These are phyloP conservation scores for Amaranthus hypochondriacus DNA, from an alignment of 148 eudicot genomes.

Conservation along the genomic window DNA sequence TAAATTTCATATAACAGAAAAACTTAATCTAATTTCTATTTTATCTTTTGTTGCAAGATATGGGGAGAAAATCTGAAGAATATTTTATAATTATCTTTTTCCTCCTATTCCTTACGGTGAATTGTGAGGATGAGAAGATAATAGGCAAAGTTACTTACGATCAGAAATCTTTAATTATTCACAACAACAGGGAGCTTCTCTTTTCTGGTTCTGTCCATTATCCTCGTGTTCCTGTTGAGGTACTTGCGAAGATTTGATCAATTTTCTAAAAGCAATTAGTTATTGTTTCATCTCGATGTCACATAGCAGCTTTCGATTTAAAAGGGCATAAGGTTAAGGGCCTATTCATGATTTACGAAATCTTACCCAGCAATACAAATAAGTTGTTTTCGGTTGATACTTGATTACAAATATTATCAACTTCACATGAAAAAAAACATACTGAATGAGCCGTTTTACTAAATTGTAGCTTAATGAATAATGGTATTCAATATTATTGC, in stretches of 20 bases:
- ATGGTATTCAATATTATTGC: not conserved
- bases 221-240: constrained; percentile 39
- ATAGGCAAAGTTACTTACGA: constrained; percentile 22
- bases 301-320: too few relatives aligned
- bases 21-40: not conserved
- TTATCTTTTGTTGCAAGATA: not conserved
- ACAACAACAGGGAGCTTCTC: constrained; percentile 40
- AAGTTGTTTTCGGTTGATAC: too few relatives aligned
- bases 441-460: too few relatives aligned
- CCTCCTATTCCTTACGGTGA: constrained; percentile 12
- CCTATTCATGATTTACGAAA: too few relatives aligned
- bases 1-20: too few relatives aligned
- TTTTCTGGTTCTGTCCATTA: constrained; percentile 58
- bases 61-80: not conserved
- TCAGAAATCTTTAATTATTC: constrained; percentile 33
- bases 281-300: too few relatives aligned
- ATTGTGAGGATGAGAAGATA: constrained; percentile 44
- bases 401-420: too few relatives aligned
- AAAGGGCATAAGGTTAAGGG: too few relatives aligned
- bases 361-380: too few relatives aligned
- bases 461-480: not conserved
- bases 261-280: not conserved
- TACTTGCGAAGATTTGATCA: not conserved
- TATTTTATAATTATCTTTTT: constrained; percentile 6
- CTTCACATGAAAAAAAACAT: too few relatives aligned